Conservation (phyloP, 2,329 filamentous ascomycete genomes). For the Arthrinium puccinioides region DNA sequence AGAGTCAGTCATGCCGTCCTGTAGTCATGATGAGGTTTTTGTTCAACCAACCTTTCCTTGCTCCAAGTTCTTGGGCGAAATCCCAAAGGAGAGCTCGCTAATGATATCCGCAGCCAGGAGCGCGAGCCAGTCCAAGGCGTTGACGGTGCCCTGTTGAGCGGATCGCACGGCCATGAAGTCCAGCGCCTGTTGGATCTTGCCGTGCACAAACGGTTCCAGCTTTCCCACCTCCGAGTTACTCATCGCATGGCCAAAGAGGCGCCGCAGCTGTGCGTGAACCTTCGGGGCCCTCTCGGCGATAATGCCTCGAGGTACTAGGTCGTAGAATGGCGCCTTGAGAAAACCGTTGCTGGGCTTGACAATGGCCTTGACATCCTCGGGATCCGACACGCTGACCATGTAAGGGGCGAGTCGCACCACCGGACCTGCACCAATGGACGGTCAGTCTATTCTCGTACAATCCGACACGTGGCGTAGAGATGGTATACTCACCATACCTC, state of each 20-base stretch:
- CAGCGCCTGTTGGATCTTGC: constrained; percentile 30
- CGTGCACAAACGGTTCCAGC: constrained; percentile 19
- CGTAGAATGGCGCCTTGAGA: not conserved
- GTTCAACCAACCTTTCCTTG: constrained; percentile 32
- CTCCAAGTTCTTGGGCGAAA: constrained; percentile 36
- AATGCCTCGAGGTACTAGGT: not conserved
- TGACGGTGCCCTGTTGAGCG: not conserved
- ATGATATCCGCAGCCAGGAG: constrained; percentile 49
- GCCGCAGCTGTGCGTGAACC: not conserved
- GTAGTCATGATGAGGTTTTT: constrained; percentile 25
- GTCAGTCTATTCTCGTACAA: too few relatives aligned
- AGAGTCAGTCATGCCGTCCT: constrained; percentile 7
- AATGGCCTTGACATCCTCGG: too few relatives aligned
- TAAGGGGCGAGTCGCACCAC: too few relatives aligned
- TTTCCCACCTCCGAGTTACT: not conserved
- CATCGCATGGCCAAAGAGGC: not conserved
- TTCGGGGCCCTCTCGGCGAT: not conserved
- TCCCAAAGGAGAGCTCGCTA: constrained; percentile 45
- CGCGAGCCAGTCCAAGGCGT: constrained; percentile 46
- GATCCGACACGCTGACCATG: too few relatives aligned
- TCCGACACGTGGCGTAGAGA: too few relatives aligned
- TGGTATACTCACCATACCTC: too few relatives aligned
- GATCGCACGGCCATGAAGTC: constrained; percentile 32
- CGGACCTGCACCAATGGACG: too few relatives aligned
- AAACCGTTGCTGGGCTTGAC: not conserved